Evolutionary conservation across 2,329 filamentous ascomycete species (phyloP), one percentile per base, ranked within the genome.

Genomic region (Kalaharituber pfeilii): DNA sequence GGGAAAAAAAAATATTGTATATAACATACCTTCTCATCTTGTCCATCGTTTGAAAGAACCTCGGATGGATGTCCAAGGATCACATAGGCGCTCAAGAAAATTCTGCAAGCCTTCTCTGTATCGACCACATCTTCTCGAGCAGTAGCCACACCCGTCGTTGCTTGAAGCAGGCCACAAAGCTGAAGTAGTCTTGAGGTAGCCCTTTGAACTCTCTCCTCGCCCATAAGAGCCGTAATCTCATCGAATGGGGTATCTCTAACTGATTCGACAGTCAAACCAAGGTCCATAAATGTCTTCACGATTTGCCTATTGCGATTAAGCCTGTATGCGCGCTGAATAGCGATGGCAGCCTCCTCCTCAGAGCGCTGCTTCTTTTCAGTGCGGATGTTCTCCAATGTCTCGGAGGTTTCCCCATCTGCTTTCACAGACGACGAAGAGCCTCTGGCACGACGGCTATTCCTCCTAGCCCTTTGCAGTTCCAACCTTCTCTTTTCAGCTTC

Each of bases 1-100:
- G 50, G 6, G 18, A 26, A 11, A 26, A n/a, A 11, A 52, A 22
- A 52, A 22, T 11, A 9, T 28, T 13, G n/a, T n/a, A 26, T n/a
- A 45, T 13, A 29, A 55, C 22, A 51, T 22, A 47, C 42, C 75
- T 56, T 79, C 68, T 59, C 72, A 50, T 69, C 73, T 50, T 69
- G 74, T 50, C 81, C 79, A 64, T 85, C 84, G 66, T 80, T 84
- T 67, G 77, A 84, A 29, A 91, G 75, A 1, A 89, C 84, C 61
- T 86, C 80, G 1, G 80, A 79, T 1, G 85, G 84, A 66, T 89
- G 85, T 1, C 82, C 84, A 25, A 87, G 71, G 57, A 89, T 87
- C 53, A 91, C 72, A 65, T 83, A 89, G 4, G 85, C 82, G 64
- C 83, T 86, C 53, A 91, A 69, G 63, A 89, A 89, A 0, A 81